phyloP scores from a whole-genome alignment of 305 asterid species.

The Striga hermonthica region DNA sequence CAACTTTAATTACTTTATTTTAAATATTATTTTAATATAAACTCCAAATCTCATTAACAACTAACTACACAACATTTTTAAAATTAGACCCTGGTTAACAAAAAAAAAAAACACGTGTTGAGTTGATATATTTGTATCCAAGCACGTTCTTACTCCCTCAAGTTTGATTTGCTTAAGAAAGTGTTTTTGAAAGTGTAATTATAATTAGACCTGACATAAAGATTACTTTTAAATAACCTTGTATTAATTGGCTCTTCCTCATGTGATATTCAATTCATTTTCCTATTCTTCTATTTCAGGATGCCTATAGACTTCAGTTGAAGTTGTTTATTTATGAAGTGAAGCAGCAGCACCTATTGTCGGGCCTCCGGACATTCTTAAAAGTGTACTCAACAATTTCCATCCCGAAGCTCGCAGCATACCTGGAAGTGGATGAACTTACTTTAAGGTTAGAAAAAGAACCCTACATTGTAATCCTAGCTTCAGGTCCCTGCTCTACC shows the following conservation, averaged over 20 bases:
- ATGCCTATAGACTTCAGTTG: conserved; percentile 75
- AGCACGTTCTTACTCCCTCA: too few species aligned
- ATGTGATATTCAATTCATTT: too few species aligned
- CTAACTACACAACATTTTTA: too few species aligned
- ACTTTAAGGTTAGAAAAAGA: conserved; percentile 59
- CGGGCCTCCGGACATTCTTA: conserved; percentile 77
- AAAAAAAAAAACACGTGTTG: too few species aligned
- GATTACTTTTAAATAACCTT: background rate
- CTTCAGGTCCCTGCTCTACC: background rate
- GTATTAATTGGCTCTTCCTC: too few species aligned
- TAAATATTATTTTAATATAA: too few species aligned
- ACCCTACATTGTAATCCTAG: background rate
- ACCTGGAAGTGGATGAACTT: conserved; percentile 85
- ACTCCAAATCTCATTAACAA: too few species aligned
- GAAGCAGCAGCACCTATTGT: conserved; percentile 82
- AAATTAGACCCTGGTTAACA: too few species aligned
- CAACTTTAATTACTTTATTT: too few species aligned
- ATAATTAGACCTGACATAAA: background rate
- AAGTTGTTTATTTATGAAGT: conserved; percentile 82
- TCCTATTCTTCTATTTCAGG: conserved; percentile 40
- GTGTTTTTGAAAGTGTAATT: too few species aligned
- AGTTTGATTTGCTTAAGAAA: too few species aligned
- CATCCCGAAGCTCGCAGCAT: conserved; percentile 69
- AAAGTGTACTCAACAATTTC: conserved; percentile 88
- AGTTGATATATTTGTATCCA: too few species aligned